Evolutionary conservation across 2,329 filamentous ascomycete species (phyloP).

Genomic region (Coniella vitis): DNA sequence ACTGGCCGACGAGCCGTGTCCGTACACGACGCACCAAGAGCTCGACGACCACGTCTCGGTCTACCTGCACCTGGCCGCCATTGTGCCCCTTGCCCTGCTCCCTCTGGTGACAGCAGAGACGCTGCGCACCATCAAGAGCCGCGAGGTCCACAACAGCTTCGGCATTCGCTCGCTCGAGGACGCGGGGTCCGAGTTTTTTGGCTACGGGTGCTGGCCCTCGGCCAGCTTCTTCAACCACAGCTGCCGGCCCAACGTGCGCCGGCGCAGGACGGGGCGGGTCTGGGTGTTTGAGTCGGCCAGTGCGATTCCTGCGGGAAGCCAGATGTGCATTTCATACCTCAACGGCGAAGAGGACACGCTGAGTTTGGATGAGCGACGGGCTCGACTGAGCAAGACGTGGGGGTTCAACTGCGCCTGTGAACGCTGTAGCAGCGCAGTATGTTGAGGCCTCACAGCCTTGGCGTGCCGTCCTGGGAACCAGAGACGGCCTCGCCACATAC

Average conservation of each 20-base stretch:
- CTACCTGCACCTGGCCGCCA: slow-evolving; percentile 6
- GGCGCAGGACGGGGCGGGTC: slow-evolving; percentile 6
- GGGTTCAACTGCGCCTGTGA: slow-evolving; percentile 13
- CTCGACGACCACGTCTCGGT: slow-evolving; percentile 8
- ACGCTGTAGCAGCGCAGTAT: neutral
- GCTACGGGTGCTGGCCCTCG: slow-evolving; percentile 11
- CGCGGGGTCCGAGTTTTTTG: slow-evolving; percentile 14
- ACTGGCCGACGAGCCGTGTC: slow-evolving; percentile 2
- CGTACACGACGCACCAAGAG: slow-evolving; percentile 8
- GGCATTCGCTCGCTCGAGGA: slow-evolving; percentile 15
- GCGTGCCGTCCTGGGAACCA: no score
- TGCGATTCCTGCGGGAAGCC: slow-evolving; percentile 1
- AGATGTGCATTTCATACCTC: slow-evolving; percentile 14
- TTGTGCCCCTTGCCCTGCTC: slow-evolving; percentile 3
- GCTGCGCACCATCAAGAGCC: slow-evolving; percentile 2
- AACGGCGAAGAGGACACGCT: slow-evolving; percentile 7
- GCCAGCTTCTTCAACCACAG: slow-evolving; percentile 15
- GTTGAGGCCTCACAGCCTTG: neutral
- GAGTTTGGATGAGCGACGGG: slow-evolving; percentile 1
- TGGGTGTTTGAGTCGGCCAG: slow-evolving; percentile 9
- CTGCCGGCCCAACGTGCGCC: slow-evolving; percentile 8
- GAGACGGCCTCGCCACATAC: no score
- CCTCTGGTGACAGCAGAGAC: slow-evolving; percentile 1
- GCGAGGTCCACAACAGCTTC: slow-evolving; percentile 15
- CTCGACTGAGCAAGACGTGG: slow-evolving; percentile 9